Base-by-base conservation (phyloP, 192 early-diverging fungal genomes). In the Thamnidium elegans region DNA sequence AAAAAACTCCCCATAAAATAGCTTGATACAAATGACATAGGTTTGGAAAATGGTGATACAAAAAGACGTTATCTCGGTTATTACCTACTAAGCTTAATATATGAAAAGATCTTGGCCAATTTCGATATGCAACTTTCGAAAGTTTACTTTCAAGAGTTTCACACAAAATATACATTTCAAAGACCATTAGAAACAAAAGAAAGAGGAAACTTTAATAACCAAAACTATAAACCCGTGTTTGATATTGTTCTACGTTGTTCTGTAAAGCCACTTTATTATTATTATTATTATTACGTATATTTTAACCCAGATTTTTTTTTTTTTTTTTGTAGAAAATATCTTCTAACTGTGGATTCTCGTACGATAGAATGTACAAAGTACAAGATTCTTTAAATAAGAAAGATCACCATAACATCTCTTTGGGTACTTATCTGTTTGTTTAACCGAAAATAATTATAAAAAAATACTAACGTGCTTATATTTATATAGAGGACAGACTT, bases 161-260 rank as follows among this genome's bases (percentile, higher is more conserved):
- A 69, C 36, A 20, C 68, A n/a, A 34, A 55, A 30, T 69, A 69
- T 17, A 69, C 34, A 6, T 26, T 69, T 11, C 23, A 44, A 19
- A 45, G 34, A 4, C 48, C 66, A 0, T 30, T 53, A 5, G 8
- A 23, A 45, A 2, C 6, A 36, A 31, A 13, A 19, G 31, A 50
- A 21, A 2, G 10, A 7, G 26, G 7, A 32, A 31, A 30, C 13
- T 30, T 51, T 7, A 20, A n/a, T 23, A 21, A 51, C 3, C 2
- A 11, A 55, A 15, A 55, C 15, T 21, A 44, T 6, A 21, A 31
- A 2, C 44, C 20, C 9, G 9, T 65, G 8, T 45, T 44, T 11
- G 51, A 44, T 11, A 3, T 53, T 8, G 20, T 45, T 17, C 21
- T 26, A 11, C 47, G 52, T 50, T 30, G 51, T 9, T 54, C 36